Evolutionary conservation across 495 filamentous ascomycete genomes (phyloP).

Genomic region (Penicillium manginii): DNA sequence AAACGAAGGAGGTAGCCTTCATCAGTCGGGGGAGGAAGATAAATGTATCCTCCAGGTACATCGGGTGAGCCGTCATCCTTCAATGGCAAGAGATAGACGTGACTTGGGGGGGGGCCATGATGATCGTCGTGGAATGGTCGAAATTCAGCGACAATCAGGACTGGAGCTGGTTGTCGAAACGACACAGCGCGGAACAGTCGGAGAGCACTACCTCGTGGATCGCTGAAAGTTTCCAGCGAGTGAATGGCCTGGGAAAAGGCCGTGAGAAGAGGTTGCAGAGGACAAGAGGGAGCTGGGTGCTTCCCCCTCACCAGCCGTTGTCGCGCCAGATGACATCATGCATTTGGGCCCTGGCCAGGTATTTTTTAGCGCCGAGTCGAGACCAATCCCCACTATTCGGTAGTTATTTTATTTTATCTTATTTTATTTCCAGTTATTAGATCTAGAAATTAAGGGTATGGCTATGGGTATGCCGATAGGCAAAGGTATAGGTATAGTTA

Average conservation of each 20-base stretch:
- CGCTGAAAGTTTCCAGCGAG: conserved; percentile 15
- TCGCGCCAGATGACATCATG: conserved; percentile 23
- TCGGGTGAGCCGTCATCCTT: conserved; percentile 92
- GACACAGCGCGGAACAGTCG: conserved; percentile 3
- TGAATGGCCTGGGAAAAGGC: conserved; percentile 18
- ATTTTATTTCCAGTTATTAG: too few species aligned
- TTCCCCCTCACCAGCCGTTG: conserved; percentile 16
- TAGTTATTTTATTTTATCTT: too few species aligned
- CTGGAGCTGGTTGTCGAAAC: background rate
- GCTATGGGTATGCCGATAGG: too few species aligned
- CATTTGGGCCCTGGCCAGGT: conserved; percentile 17
- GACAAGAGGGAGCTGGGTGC: conserved; percentile 6
- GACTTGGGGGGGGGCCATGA: conserved; percentile 36
- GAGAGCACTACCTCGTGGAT: conserved; percentile 6
- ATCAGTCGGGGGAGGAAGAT: conserved; percentile 74
- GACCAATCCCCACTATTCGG: too few species aligned
- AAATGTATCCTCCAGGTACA: conserved; percentile 87
- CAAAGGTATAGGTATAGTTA: too few species aligned
- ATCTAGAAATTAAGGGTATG: too few species aligned
- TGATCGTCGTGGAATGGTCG: conserved; percentile 3
- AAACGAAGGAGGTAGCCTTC: conserved; percentile 83
- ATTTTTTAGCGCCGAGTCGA: conserved; percentile 23
- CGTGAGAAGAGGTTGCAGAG: conserved; percentile 4
- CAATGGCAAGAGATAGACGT: conserved; percentile 85
- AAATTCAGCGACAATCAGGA: background rate